Percentiles rank a stretch among this genome's conserved stretches.
These are phyloP conservation scores for Acrodontium crateriforme DNA, from an alignment of 2,329 filamentous ascomycete genomes.

Conservation along the genomic window DNA sequence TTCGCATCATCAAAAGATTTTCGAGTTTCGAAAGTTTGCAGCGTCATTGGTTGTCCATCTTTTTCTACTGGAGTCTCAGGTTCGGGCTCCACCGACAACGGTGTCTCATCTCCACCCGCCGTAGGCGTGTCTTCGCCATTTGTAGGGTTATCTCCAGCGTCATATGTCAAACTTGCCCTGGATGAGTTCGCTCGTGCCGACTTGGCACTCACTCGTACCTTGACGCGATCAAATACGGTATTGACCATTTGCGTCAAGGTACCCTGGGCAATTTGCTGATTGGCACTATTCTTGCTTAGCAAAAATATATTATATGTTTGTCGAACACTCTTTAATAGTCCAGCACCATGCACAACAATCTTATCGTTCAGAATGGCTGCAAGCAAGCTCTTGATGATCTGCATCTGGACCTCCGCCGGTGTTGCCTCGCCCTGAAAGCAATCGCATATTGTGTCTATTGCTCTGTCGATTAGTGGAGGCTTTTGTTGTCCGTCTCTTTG, in stretches of 20 bases:
- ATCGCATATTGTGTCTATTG: conserved; percentile 98
- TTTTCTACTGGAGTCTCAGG: conserved; percentile 26
- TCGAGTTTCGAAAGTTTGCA: conserved; percentile 55
- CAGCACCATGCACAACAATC: conserved; percentile 93
- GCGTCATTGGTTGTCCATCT: conserved; percentile 41
- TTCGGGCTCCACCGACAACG: conserved; percentile 26
- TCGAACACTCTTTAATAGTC: conserved; percentile 86
- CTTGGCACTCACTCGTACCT: conserved; percentile 72
- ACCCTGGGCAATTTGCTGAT: conserved; percentile 94
- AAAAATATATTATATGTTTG: conserved; percentile 99
- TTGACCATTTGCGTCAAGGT: conserved; percentile 97
- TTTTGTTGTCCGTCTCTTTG: conserved; percentile 11
- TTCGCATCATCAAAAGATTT: conserved; percentile 52
- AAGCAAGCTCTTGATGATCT: conserved; percentile 93
- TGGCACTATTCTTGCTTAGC: conserved; percentile 81
- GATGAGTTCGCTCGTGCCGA: conserved; percentile 53
- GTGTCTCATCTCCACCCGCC: conserved; percentile 13
- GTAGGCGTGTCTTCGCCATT: conserved; percentile 21
- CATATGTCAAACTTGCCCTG: conserved; percentile 28
- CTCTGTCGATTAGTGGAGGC: conserved; percentile 81
- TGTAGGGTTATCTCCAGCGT: conserved; percentile 11
- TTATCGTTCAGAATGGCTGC: conserved; percentile 97
- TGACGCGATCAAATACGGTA: conserved; percentile 92
- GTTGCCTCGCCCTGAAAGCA: conserved; percentile 97
- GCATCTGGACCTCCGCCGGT: conserved; percentile 79